phyloP scores from a whole-genome alignment of 805 yeast species.

The Wickerhamomyces pijperi region DNA sequence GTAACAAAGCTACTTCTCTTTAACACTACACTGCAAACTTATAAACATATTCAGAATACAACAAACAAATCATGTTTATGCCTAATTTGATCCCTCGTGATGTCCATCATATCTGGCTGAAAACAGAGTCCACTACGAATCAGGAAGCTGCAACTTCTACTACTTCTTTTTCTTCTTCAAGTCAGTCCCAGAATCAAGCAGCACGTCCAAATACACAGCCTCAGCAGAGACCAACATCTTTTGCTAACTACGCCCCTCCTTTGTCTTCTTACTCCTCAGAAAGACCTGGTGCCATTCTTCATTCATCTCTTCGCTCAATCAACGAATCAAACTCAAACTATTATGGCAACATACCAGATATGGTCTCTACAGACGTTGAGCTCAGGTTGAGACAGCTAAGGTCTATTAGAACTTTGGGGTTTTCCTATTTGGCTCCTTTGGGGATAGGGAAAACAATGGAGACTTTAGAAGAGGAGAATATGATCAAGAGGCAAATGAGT shows the following conservation, averaged over 20 bases:
- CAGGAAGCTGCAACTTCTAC: no score
- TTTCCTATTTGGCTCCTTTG: slow-evolving; percentile 39
- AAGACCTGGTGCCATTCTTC: slow-evolving; percentile 22
- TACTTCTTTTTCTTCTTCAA: no score
- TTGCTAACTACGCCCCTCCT: slow-evolving; percentile 34
- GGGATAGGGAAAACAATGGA: slow-evolving; percentile 48
- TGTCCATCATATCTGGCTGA: slow-evolving; percentile 33
- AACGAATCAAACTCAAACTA: not conserved
- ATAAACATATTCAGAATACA: no score
- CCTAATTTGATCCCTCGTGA: slow-evolving; percentile 36
- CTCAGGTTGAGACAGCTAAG: slow-evolving; percentile 14
- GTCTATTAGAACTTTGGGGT: slow-evolving; percentile 34
- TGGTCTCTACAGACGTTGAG: slow-evolving; percentile 5
- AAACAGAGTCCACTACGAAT: not conserved
- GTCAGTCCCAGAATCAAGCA: no score
- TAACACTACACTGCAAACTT: no score
- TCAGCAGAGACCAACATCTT: slow-evolving; percentile 1
- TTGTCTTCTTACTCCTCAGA: slow-evolving; percentile 43
- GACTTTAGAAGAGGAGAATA: slow-evolving; percentile 21
- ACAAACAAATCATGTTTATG: slow-evolving; percentile 27
- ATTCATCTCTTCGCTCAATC: not conserved
- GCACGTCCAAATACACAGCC: slow-evolving; percentile 1
- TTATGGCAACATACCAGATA: slow-evolving; percentile 1
- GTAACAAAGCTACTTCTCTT: no score
- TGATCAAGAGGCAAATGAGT: slow-evolving; percentile 17